phyloP scores from a whole-genome alignment of 768 basidiomycete species.

The Tricholoma terreum region DNA sequence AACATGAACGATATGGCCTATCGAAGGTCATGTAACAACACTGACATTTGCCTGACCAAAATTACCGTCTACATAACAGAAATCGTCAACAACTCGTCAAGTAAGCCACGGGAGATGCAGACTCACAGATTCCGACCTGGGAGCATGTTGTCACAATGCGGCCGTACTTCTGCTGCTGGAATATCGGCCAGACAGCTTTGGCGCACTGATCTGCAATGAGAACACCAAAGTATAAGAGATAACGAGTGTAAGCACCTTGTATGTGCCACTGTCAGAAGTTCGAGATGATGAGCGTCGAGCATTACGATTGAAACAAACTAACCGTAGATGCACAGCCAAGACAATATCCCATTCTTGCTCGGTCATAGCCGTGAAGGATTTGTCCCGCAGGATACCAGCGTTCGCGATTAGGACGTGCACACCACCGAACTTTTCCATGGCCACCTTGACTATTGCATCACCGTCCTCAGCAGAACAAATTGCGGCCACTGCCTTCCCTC shows the following conservation, averaged over 20 bases:
- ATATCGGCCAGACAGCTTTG: constrained; percentile 94
- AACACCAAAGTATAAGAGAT: background rate
- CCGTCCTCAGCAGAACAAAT: constrained; percentile 91
- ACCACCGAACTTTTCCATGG: constrained; percentile 81
- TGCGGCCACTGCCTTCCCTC: constrained; percentile 83
- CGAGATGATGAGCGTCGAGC: background rate
- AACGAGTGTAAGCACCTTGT: constrained; percentile 53
- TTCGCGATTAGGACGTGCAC: constrained; percentile 90
- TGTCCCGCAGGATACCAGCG: constrained; percentile 92
- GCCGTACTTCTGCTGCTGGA: constrained; percentile 95
- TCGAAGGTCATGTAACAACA: background rate
- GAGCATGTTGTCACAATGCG: constrained; percentile 94
- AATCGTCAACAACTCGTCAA: background rate
- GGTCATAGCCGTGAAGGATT: constrained; percentile 85
- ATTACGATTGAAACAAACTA: constrained; percentile 5
- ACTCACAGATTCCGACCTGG: constrained; percentile 87
- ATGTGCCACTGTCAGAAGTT: constrained; percentile 57
- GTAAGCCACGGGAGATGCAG: background rate
- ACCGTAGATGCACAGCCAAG: constrained; percentile 80
- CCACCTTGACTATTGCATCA: constrained; percentile 82
- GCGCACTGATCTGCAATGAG: constrained; percentile 56
- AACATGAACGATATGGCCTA: constrained; percentile 2
- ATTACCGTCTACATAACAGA: constrained; percentile 67
- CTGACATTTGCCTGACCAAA: constrained; percentile 89
- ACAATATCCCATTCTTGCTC: constrained; percentile 95